These are phyloP conservation scores for Cladosporium cucumerinum DNA, from an alignment of 2,329 filamentous ascomycete species.

Conservation along the genomic window DNA sequence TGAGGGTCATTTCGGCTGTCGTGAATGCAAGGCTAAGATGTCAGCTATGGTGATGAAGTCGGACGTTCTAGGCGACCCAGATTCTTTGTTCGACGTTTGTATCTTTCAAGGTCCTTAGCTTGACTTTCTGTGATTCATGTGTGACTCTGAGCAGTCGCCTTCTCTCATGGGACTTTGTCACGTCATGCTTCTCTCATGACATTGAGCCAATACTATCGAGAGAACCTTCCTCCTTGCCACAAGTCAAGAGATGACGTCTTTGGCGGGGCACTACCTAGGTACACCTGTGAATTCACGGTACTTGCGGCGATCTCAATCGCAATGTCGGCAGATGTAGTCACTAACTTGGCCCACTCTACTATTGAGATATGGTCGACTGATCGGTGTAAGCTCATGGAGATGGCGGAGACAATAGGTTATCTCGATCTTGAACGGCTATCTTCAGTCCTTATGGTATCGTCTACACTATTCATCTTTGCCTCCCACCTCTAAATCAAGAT, in stretches of 20 bases:
- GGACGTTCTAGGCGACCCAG: background rate
- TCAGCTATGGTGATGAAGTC: background rate
- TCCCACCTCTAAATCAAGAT: slow-evolving; percentile 20
- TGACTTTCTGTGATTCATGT: background rate
- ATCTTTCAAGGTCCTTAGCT: background rate
- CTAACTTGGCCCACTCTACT: background rate
- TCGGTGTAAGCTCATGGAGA: background rate
- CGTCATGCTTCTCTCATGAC: background rate
- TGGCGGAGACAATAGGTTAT: background rate
- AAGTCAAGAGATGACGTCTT: background rate
- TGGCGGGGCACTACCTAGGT: background rate
- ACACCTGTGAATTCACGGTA: background rate
- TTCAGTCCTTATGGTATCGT: background rate
- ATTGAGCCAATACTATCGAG: background rate
- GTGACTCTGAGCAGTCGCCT: background rate
- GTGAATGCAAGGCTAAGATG: background rate
- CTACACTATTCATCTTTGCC: background rate
- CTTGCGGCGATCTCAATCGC: background rate
- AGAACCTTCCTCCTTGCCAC: background rate
- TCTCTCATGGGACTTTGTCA: background rate
- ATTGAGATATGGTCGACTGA: background rate
- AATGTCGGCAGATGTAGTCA: background rate
- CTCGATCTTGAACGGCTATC: background rate
- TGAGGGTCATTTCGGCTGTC: background rate
- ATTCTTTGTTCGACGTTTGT: background rate